These are phyloP conservation scores for Oryza coarctata DNA, from an alignment of 176 grass and related monocot species.

Conservation along the genomic window DNA sequence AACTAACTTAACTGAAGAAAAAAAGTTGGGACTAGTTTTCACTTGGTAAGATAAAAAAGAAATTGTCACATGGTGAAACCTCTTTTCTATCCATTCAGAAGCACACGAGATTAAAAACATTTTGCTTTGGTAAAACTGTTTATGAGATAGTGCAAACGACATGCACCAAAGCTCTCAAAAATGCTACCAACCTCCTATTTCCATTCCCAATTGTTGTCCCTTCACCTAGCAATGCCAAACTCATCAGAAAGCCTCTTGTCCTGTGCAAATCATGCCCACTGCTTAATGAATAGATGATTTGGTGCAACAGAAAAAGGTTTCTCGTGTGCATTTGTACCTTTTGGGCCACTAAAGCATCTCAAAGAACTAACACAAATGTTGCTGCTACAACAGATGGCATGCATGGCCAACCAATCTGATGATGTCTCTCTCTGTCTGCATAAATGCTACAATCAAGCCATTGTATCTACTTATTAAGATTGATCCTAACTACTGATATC, in stretches of 20 bases:
- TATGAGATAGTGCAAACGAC: neutral
- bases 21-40: neutral
- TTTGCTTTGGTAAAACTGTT: neutral
- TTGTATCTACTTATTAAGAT: neutral
- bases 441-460: constrained; percentile 27
- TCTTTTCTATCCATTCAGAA: neutral
- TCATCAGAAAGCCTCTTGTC: constrained; percentile 14
- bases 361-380: constrained; percentile 15
- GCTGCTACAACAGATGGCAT: constrained; percentile 23
- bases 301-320: constrained; percentile 19
- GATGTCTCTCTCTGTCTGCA: constrained; percentile 1
- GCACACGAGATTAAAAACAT: neutral
- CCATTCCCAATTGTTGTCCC: neutral
- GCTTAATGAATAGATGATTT: constrained; percentile 14
- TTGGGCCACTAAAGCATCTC: neutral
- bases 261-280: constrained; percentile 8
- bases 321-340: constrained; percentile 12
- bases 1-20: neutral
- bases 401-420: neutral
- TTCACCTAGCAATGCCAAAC: constrained; percentile 34
- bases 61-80: neutral
- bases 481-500: neutral
- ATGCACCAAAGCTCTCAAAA: constrained; percentile 6
- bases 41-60: neutral
- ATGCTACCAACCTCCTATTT: constrained; percentile 11